Percentiles rank a stretch among this genome's conserved stretches.
These are phyloP conservation scores for Umbelopsis isabellina DNA, from an alignment of 192 early-diverging fungal species.

Conservation along the genomic window DNA sequence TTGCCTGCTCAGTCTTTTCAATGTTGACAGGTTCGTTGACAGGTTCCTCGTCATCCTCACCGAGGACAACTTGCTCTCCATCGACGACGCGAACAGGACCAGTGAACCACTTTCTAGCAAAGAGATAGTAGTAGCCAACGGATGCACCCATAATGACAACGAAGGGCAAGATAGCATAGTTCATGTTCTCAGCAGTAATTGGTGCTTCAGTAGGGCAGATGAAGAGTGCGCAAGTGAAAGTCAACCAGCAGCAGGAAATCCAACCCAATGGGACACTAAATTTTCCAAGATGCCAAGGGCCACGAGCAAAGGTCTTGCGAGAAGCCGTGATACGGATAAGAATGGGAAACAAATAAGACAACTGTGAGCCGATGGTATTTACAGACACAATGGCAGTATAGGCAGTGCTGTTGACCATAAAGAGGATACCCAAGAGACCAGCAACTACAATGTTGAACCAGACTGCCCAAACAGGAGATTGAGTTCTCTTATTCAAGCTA, in stretches of 20 bases:
- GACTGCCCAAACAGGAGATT: constrained; percentile 50
- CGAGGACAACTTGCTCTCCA: constrained; percentile 35
- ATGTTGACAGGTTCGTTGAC: not conserved
- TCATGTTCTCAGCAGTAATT: constrained; percentile 50
- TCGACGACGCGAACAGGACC: constrained; percentile 38
- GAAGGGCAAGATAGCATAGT: constrained; percentile 53
- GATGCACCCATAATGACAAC: constrained; percentile 48
- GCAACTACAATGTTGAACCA: constrained; percentile 58
- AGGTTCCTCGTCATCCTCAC: constrained; percentile 29
- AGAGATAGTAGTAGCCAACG: constrained; percentile 49
- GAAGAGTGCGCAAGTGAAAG: constrained; percentile 45
- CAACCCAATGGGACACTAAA: constrained; percentile 44
- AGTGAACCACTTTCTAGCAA: constrained; percentile 59
- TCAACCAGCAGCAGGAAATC: constrained; percentile 45
- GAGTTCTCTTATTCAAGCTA: constrained; percentile 43
- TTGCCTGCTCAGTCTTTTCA: not conserved
- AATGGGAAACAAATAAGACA: constrained; percentile 57
- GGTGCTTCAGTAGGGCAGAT: constrained; percentile 44
- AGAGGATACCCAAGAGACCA: constrained; percentile 51
- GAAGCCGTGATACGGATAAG: constrained; percentile 48
- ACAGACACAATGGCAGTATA: constrained; percentile 59
- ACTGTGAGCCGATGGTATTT: constrained; percentile 54
- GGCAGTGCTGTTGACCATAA: constrained; percentile 51
- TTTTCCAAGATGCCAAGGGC: constrained; percentile 49
- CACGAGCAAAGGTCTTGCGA: constrained; percentile 47